These are phyloP conservation scores for Ophiostoma montium DNA, from an alignment of 2,329 filamentous ascomycete genomes.

Conservation along the genomic window DNA sequence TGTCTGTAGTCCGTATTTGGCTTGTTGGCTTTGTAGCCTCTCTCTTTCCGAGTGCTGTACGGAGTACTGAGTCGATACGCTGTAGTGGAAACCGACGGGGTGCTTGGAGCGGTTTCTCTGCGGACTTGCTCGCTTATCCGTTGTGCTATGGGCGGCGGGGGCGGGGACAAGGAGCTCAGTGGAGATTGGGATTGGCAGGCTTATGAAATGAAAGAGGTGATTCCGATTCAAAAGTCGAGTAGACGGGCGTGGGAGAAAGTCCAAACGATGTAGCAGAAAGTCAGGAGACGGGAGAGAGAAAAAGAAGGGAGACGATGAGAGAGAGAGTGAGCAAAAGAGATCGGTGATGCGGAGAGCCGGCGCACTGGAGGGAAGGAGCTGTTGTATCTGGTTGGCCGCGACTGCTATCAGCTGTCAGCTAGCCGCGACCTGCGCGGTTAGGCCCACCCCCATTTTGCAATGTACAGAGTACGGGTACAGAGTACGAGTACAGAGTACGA, in stretches of 20 bases:
- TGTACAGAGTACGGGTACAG: too few species aligned
- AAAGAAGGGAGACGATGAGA: neutral
- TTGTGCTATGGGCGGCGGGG: neutral
- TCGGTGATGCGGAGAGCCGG: too few species aligned
- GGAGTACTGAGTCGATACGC: too few species aligned
- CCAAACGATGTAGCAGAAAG: neutral
- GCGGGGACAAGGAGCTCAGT: neutral
- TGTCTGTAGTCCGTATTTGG: too few species aligned
- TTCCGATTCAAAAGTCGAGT: too few species aligned
- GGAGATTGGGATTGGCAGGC: neutral
- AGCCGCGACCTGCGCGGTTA: conserved; percentile 1
- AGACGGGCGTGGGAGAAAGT: too few species aligned
- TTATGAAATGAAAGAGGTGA: neutral
- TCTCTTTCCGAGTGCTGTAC: too few species aligned
- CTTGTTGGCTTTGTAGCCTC: too few species aligned
- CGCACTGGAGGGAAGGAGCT: neutral
- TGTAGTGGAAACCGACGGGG: too few species aligned
- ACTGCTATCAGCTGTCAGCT: conserved; percentile 1
- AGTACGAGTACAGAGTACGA: too few species aligned
- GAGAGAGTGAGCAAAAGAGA: neutral
- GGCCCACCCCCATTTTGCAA: neutral
- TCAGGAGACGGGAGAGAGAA: neutral
- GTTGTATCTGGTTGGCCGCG: neutral
- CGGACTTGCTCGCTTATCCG: too few species aligned
- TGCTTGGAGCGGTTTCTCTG: too few species aligned